Percentiles rank a stretch among this genome's conserved stretches.
phyloP scores from a whole-genome alignment of 2,329 filamentous ascomycete genomes.

The Diaporthe ilicicola region DNA sequence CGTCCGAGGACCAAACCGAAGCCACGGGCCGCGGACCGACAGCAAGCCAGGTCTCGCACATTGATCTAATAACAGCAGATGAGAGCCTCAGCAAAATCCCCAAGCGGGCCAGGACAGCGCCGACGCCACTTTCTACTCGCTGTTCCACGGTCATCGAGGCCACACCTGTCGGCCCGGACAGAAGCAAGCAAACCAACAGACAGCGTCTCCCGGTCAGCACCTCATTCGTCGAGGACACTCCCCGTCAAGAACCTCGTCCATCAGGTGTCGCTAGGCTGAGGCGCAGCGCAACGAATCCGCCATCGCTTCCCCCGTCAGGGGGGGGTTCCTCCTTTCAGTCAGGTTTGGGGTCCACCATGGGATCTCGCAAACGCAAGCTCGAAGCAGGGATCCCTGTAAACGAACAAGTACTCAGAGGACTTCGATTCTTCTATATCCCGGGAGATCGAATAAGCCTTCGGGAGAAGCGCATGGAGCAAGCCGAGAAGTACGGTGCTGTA shows the following conservation, averaged over 20 bases:
- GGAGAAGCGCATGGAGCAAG: slow-evolving; percentile 76
- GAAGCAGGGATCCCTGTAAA: slow-evolving; percentile 58
- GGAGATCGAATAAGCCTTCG: slow-evolving; percentile 78
- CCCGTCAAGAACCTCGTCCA: slow-evolving; percentile 38
- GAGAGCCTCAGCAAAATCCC: not conserved
- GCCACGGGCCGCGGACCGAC: not conserved
- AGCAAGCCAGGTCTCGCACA: not conserved
- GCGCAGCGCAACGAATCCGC: slow-evolving; percentile 44
- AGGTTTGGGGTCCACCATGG: slow-evolving; percentile 40
- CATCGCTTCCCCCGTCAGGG: slow-evolving; percentile 35
- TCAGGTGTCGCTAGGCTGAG: slow-evolving; percentile 33
- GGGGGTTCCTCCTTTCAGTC: slow-evolving; percentile 31
- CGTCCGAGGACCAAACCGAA: slow-evolving; percentile 20
- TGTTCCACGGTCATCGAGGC: slow-evolving; percentile 9
- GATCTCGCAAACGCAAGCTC: slow-evolving; percentile 56
- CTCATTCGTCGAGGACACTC: slow-evolving; percentile 45
- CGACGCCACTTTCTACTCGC: not conserved
- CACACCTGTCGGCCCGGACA: slow-evolving; percentile 4
- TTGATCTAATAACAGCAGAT: not conserved
- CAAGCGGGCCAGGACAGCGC: slow-evolving; percentile 3
- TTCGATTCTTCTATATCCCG: slow-evolving; percentile 82
- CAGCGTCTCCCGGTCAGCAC: slow-evolving; percentile 27
- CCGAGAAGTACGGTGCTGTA: slow-evolving; percentile 76
- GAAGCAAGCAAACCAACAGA: slow-evolving; percentile 8
- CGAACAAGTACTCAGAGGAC: slow-evolving; percentile 65